phyloP scores from a whole-genome alignment of 805 yeast species.

The Wickerhamiella spandovensis region DNA sequence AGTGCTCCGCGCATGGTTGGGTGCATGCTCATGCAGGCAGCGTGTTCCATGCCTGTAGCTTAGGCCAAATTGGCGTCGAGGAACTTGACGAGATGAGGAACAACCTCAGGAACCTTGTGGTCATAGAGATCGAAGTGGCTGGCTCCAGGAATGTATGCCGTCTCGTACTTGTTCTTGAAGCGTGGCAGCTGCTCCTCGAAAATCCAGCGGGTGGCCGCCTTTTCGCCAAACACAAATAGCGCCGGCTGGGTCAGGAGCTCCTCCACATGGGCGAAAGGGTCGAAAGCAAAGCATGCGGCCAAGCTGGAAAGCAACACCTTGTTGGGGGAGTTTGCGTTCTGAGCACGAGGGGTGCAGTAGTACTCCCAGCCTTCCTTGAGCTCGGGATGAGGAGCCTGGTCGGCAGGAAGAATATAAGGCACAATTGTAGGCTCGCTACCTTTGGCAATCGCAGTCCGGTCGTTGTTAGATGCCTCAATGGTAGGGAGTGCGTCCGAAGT shows the following conservation, averaged over 20 bases:
- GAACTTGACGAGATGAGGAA: background rate
- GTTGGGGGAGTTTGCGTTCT: constrained; percentile 1
- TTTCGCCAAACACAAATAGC: constrained; percentile 5
- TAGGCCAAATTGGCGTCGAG: background rate
- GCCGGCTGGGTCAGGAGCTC: constrained; percentile 8
- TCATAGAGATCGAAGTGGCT: constrained; percentile 11
- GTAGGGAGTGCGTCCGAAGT: background rate
- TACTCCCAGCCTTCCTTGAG: constrained; percentile 10
- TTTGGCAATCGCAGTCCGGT: background rate
- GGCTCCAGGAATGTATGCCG: constrained; percentile 2
- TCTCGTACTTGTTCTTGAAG: background rate
- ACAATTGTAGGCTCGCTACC: background rate
- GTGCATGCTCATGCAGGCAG: too few relatives aligned
- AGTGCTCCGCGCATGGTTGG: too few relatives aligned
- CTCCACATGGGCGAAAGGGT: constrained; percentile 5
- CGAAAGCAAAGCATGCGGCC: constrained; percentile 1
- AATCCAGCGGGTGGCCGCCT: background rate
- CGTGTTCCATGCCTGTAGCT: too few relatives aligned
- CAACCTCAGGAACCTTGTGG: background rate
- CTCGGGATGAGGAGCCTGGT: constrained; percentile 2
- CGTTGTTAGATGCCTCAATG: background rate
- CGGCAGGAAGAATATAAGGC: background rate
- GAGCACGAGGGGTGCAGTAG: constrained; percentile 10
- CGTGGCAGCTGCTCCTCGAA: background rate
- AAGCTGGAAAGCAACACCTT: background rate